Evolutionary conservation across 257 asterid species (phyloP).

Genomic region (Knoxia roxburghii): DNA sequence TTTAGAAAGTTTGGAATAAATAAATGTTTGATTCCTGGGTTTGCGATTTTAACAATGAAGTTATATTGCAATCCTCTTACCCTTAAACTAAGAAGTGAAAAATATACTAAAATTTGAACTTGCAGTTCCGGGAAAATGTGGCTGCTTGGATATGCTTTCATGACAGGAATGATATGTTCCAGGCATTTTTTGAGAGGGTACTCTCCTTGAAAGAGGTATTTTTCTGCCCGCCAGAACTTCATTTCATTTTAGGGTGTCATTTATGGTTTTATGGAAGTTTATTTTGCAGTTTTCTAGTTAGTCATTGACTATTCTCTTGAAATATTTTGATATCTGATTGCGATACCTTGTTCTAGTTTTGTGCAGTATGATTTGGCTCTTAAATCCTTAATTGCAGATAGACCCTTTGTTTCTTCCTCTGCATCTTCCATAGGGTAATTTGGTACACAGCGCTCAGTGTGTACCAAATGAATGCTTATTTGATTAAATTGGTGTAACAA

Average conservation of each 20-base stretch:
- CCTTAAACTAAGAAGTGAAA: neutral
- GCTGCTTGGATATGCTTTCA: conserved; percentile 96
- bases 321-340: neutral
- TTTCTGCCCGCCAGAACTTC: conserved; percentile 7
- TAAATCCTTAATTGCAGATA: too few species aligned
- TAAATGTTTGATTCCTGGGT: neutral
- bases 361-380: too few species aligned
- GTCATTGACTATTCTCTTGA: neutral
- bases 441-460: too few species aligned
- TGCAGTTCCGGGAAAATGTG: conserved; percentile 98
- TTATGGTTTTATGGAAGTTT: neutral
- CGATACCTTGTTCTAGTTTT: neutral
- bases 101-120: conserved; percentile 11
- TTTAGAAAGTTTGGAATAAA: neutral
- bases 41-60: neutral
- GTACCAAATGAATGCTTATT: too few species aligned
- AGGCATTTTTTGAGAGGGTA: conserved; percentile 86
- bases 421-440: too few species aligned
- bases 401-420: too few species aligned
- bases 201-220: conserved; percentile 82
- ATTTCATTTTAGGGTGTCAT: too few species aligned
- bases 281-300: neutral
- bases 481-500: too few species aligned
- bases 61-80: neutral
- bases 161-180: conserved; percentile 64